phyloP scores from a whole-genome alignment of 1,284 basidiomycete genomes.

The Trametes pubescens region DNA sequence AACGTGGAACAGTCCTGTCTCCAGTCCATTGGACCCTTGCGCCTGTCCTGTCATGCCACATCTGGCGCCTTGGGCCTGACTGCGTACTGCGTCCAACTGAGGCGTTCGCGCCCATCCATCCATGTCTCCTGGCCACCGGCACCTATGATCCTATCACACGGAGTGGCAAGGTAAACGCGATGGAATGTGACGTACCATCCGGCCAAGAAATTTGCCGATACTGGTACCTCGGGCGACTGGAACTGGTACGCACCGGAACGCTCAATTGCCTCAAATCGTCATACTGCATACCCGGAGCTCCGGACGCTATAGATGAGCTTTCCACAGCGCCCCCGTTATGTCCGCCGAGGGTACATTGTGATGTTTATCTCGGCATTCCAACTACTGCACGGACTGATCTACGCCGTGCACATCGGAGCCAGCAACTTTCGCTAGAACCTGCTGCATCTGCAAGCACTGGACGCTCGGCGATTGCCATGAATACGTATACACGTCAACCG shows the following conservation, averaged over 20 bases:
- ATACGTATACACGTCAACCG: neutral
- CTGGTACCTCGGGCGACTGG: neutral
- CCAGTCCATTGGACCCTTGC: no score
- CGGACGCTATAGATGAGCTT: neutral
- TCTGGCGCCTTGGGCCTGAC: neutral
- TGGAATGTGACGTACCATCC: neutral
- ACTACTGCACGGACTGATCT: neutral
- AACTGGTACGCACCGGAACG: neutral
- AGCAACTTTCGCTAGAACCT: neutral
- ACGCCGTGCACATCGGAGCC: neutral
- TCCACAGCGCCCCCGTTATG: neutral
- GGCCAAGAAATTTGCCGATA: constrained; percentile 2
- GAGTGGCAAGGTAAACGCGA: neutral
- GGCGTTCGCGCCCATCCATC: neutral
- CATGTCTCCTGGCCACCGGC: neutral
- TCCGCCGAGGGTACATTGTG: neutral
- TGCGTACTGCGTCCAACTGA: neutral
- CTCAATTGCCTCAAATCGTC: neutral
- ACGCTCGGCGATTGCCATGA: neutral
- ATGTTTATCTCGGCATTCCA: neutral
- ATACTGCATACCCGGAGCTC: neutral
- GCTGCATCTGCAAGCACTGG: neutral
- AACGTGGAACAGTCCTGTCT: neutral
- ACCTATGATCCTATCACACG: constrained; percentile 1
- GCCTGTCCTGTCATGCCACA: neutral